Evolutionary conservation across 2,329 filamentous ascomycete genomes (phyloP), one percentile per base, ranked within the genome.

Genomic region (Aspergillus ruber): DNA sequence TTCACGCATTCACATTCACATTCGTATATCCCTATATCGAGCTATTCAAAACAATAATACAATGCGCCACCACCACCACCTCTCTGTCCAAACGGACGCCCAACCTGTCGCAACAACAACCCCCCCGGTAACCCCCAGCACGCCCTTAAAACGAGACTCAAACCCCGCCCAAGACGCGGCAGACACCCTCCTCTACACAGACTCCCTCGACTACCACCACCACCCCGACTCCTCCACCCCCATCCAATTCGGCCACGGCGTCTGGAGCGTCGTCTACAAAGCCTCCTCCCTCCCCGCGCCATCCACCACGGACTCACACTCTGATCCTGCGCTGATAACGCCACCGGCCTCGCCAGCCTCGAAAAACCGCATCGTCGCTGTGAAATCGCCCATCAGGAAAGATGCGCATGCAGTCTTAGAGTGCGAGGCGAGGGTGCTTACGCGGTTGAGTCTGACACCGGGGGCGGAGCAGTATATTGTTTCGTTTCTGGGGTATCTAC

Each of bases 211-310:
- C 43, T 54, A 65, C 15, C 60, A 59, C 17, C 51, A 47, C 42
- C 62, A 65, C 44, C 36, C 46, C 2, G 49, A 54, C n/a, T 64
- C 63, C n/a, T 63, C 62, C 13, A 56, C 55, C 12, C 60, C 56
- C 6, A 44, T 69, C 15, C 65, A 72, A 45, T 74, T 70, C 45
- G 74, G 73, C 20, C 64, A 63, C 33, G 74, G 74, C 20, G 71
- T 65, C 15, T 76, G 73, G 73, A 75, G 73, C 50, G 67, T 65
- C 15, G 74, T 76, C 15, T 74, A 71, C 57, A 70, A 68, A 50
- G 74, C 71, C 9, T 60, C 51, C 4, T 59, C 62, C 10, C 56
- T 44, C 17, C 50, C 54, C 10, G 25, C 54, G 32, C 36, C 49
- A 13, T 29, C 53, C 32, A 35, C 49, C n/a, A 41, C 29, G 10